phyloP scores from a whole-genome alignment of 352 stramenopile species.

The Phytopythium delawarense region DNA sequence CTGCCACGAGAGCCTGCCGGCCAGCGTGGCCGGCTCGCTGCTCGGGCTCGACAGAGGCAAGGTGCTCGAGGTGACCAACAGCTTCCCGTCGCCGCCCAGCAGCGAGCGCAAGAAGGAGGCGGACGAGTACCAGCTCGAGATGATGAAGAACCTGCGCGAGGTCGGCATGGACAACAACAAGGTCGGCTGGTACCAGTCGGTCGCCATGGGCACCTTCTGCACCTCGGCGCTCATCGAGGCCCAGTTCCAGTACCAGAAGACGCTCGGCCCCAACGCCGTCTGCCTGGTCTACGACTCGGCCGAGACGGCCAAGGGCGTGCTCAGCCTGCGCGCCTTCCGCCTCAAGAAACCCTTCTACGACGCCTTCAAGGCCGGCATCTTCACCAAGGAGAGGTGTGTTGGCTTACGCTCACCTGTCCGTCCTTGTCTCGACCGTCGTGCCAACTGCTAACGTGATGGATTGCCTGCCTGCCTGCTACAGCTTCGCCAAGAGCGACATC shows the following conservation, averaged over 20 bases:
- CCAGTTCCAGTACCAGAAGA: conserved; percentile 97
- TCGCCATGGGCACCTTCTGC: conserved; percentile 96
- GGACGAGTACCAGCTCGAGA: conserved; percentile 97
- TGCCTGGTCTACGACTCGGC: conserved; percentile 98
- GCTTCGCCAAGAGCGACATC: conserved; percentile 79
- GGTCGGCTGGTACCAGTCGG: conserved; percentile 98
- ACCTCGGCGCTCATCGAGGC: conserved; percentile 92
- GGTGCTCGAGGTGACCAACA: conserved; percentile 96
- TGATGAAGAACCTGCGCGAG: conserved; percentile 99
- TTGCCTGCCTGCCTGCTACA: conserved; percentile 8
- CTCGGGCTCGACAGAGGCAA: conserved; percentile 92
- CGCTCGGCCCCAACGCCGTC: conserved; percentile 96
- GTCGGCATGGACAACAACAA: conserved; percentile 99
- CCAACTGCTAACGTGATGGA: background rate
- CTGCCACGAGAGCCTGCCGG: conserved; percentile 94
- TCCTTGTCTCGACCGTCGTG: background rate
- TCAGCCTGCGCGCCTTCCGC: conserved; percentile 95
- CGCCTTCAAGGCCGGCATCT: conserved; percentile 82
- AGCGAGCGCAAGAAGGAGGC: conserved; percentile 75
- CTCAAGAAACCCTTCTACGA: conserved; percentile 94
- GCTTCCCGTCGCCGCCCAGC: conserved; percentile 92
- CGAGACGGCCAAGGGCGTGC: conserved; percentile 92
- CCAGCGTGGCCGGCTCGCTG: conserved; percentile 93
- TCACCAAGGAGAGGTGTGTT: conserved; percentile 66
- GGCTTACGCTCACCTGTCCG: background rate